Evolutionary conservation across 1,284 basidiomycete genomes (phyloP).

Genomic region (Phenoliferia sp.): DNA sequence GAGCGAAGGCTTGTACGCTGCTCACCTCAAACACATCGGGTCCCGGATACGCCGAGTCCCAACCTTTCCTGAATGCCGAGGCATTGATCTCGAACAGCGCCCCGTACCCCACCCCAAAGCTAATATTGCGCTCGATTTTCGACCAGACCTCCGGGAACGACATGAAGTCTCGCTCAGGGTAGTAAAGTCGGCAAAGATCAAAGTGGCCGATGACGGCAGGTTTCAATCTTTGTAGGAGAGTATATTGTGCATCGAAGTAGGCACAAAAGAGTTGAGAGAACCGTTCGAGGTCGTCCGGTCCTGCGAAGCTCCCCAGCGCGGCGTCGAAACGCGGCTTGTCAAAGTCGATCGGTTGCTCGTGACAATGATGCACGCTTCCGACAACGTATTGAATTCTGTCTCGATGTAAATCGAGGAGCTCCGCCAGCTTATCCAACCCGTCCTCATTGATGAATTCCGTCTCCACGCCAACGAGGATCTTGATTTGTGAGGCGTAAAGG

Average conservation of each 20-base stretch:
- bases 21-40: constrained; percentile 66
- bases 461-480: constrained; percentile 83
- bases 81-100: constrained; percentile 92
- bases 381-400: constrained; percentile 79
- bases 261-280: constrained; percentile 50
- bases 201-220: constrained; percentile 93
- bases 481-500: constrained; percentile 58
- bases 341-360: constrained; percentile 87
- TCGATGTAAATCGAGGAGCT: constrained; percentile 52
- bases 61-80: constrained; percentile 86
- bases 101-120: constrained; percentile 70
- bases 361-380: constrained; percentile 89
- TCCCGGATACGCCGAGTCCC: constrained; percentile 79
- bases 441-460: constrained; percentile 76
- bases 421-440: constrained; percentile 55
- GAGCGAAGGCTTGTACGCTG: too few species aligned
- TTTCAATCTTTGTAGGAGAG: constrained; percentile 60
- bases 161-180: constrained; percentile 50
- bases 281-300: constrained; percentile 15
- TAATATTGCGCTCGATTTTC: constrained; percentile 70
- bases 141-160: constrained; percentile 53
- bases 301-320: constrained; percentile 46
- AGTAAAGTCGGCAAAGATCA: constrained; percentile 80
- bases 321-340: constrained; percentile 64
- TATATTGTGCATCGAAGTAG: constrained; percentile 80